Conservation (phyloP, 768 basidiomycete genomes). For the Calocybe cyanea region DNA sequence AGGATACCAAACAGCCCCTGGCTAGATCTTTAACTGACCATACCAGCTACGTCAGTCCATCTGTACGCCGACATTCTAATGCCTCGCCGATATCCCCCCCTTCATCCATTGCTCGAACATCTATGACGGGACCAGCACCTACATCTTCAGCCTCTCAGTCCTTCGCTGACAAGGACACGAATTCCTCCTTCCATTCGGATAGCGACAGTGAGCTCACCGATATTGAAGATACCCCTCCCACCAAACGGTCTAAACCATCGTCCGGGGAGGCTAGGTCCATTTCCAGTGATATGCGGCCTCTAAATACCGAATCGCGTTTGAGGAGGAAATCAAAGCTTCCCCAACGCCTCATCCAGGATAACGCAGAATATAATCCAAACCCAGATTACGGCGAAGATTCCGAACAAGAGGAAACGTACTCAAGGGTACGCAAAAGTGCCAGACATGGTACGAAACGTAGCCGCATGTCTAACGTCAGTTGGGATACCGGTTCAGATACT, state of each 20-base stretch:
- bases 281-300: slow-evolving; percentile 1
- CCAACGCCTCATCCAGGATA: slow-evolving; percentile 3
- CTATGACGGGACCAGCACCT: slow-evolving; percentile 26
- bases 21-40: slow-evolving; percentile 7
- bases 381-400: background rate
- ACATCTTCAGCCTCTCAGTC: slow-evolving; percentile 22
- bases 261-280: slow-evolving; percentile 19
- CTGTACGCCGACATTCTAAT: slow-evolving; percentile 24
- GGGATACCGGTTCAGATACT: slow-evolving; percentile 21
- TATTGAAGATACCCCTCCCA: slow-evolving; percentile 21
- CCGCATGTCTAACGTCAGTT: slow-evolving; percentile 25
- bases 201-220: slow-evolving; percentile 26
- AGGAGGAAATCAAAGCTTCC: background rate
- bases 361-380: background rate
- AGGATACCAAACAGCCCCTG: slow-evolving; percentile 16
- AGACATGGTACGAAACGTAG: slow-evolving; percentile 34
- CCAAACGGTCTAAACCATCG: slow-evolving; percentile 23
- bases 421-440: slow-evolving; percentile 12
- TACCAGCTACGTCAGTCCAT: slow-evolving; percentile 16
- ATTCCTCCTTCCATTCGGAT: slow-evolving; percentile 20
- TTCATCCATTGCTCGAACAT: slow-evolving; percentile 22
- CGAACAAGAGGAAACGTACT: background rate
- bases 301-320: background rate
- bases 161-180: slow-evolving; percentile 17
- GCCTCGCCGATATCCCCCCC: slow-evolving; percentile 20